Percentiles rank a stretch among this genome's conserved stretches.
Conservation (phyloP, 495 filamentous ascomycete species). For the Bombardia bombarda region DNA sequence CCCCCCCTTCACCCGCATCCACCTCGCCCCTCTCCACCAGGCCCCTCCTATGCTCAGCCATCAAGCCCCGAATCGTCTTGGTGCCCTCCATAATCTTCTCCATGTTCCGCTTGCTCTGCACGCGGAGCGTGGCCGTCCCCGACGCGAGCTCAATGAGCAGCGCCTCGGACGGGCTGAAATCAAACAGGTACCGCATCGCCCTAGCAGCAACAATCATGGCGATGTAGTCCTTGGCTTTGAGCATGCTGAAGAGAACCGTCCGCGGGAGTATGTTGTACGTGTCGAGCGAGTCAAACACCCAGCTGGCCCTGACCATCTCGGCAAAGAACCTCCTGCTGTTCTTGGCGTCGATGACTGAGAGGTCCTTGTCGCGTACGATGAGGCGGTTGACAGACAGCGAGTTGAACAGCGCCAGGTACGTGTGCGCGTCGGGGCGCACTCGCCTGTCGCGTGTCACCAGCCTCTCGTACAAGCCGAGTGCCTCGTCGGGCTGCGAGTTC, state of each 20-base stretch:
- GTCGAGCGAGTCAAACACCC: constrained; percentile 23
- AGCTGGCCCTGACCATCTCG: constrained; percentile 46
- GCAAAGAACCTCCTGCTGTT: constrained; percentile 49
- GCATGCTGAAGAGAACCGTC: constrained; percentile 36
- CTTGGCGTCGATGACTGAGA: constrained; percentile 40
- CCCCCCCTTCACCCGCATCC: constrained; percentile 8
- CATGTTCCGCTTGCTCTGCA: constrained; percentile 24
- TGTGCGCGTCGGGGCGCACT: constrained; percentile 56
- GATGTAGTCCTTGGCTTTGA: constrained; percentile 32
- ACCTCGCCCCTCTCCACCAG: too few species aligned
- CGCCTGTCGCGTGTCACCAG: constrained; percentile 27
- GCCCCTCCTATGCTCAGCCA: constrained; percentile 9
- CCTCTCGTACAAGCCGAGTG: constrained; percentile 48
- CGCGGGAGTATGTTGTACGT: constrained; percentile 30
- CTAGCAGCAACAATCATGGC: constrained; percentile 57
- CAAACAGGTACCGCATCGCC: constrained; percentile 45
- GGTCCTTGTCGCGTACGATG: constrained; percentile 28
- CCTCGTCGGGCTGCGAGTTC: constrained; percentile 39
- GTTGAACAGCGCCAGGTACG: constrained; percentile 61
- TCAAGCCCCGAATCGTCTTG: constrained; percentile 22
- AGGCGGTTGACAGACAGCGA: constrained; percentile 36
- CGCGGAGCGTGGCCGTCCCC: constrained; percentile 28
- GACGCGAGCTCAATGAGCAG: constrained; percentile 33
- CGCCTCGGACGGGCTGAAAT: constrained; percentile 35
- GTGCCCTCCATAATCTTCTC: constrained; percentile 24